Conservation (phyloP, 768 basidiomycete genomes). For the Suillus plorans region DNA sequence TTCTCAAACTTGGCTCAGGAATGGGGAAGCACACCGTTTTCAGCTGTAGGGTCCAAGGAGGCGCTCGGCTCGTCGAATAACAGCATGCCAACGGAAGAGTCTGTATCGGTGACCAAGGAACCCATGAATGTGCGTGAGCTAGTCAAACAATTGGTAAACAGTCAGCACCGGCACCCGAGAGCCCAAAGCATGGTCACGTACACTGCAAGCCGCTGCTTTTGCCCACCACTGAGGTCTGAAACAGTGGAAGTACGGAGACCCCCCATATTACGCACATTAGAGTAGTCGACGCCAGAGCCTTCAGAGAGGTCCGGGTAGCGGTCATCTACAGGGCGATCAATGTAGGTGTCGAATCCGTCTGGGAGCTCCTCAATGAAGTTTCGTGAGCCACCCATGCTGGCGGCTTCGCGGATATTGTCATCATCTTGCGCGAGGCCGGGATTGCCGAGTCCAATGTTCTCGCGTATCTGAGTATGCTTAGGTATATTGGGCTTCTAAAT, state of each 20-base stretch:
- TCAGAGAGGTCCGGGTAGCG: slow-evolving; percentile 59
- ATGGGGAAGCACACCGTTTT: slow-evolving; percentile 49
- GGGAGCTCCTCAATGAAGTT: slow-evolving; percentile 63
- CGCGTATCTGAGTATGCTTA: slow-evolving; percentile 52
- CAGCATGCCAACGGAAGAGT: slow-evolving; percentile 52
- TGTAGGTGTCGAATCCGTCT: slow-evolving; percentile 68
- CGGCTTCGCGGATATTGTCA: slow-evolving; percentile 60
- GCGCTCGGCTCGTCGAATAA: slow-evolving; percentile 76
- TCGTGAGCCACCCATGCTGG: slow-evolving; percentile 66
- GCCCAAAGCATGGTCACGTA: slow-evolving; percentile 21
- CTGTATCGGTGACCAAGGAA: slow-evolving; percentile 45
- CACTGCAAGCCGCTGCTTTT: slow-evolving; percentile 75
- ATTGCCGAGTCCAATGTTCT: slow-evolving; percentile 77
- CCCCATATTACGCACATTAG: slow-evolving; percentile 42
- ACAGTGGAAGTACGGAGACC: slow-evolving; percentile 37
- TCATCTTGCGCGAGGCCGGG: slow-evolving; percentile 53
- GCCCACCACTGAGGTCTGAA: slow-evolving; percentile 59
- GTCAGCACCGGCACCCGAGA: neutral
- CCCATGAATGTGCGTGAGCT: slow-evolving; percentile 74
- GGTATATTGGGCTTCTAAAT: neutral
- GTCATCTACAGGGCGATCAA: slow-evolving; percentile 72
- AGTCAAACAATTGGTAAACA: neutral
- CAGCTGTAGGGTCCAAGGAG: slow-evolving; percentile 71
- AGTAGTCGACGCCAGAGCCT: slow-evolving; percentile 60
- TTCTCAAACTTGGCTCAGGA: neutral